These are phyloP conservation scores for Clavariopsis aquatica DNA, from an alignment of 495 filamentous ascomycete species.

Conservation along the genomic window DNA sequence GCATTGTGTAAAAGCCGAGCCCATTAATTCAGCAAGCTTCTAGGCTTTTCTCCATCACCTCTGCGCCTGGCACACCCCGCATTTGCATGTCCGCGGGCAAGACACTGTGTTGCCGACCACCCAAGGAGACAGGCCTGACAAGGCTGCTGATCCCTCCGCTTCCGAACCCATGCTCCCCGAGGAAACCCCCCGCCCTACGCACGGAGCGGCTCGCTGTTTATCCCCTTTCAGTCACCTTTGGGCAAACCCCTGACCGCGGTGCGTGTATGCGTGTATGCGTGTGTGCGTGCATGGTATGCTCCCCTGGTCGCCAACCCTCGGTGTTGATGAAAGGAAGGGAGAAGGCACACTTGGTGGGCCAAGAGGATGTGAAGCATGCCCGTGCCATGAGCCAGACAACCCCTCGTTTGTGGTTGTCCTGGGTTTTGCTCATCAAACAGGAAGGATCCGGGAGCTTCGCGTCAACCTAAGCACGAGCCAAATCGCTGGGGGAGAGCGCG, in stretches of 20 bases:
- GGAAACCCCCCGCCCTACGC: neutral
- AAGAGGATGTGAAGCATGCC: neutral
- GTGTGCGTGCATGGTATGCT: neutral
- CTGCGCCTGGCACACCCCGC: neutral
- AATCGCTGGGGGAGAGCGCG: neutral
- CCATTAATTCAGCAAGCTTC: too few species aligned
- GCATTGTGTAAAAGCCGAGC: too few species aligned
- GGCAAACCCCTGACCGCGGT: neutral
- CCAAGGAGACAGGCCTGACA: neutral
- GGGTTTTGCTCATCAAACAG: neutral
- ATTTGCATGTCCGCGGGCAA: neutral
- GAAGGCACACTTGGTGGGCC: neutral
- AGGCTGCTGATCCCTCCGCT: neutral
- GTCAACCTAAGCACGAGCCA: too few species aligned
- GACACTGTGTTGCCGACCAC: neutral
- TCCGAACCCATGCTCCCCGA: neutral
- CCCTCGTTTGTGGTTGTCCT: neutral
- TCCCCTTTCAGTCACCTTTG: neutral
- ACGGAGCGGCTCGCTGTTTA: slow-evolving; percentile 1
- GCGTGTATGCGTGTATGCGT: neutral
- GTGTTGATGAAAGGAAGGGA: neutral
- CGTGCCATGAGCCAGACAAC: neutral
- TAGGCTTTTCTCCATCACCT: neutral
- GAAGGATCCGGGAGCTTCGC: neutral
- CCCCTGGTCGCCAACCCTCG: neutral